A percentile compares a stretch with the other conserved stretches of the same genome.
Conservation (phyloP, 768 basidiomycete genomes). For the Daedalea quercina region DNA sequence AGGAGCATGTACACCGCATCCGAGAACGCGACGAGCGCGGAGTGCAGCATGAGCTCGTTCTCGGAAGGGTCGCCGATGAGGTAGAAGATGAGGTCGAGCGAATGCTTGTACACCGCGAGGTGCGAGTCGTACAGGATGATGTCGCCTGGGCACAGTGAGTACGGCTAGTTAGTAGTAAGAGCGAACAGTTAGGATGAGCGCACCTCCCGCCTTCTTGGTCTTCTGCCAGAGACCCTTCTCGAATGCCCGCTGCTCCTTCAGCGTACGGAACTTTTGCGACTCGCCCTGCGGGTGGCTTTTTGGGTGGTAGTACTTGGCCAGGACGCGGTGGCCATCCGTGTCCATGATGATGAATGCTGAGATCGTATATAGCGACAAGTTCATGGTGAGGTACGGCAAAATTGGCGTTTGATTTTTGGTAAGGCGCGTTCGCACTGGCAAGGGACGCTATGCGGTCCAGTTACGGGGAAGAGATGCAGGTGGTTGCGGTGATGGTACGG, state of each 20-base stretch:
- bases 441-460: no score
- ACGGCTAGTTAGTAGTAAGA: not conserved
- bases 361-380: conserved; percentile 84
- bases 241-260: conserved; percentile 93
- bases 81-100: conserved; percentile 93
- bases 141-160: conserved; percentile 53
- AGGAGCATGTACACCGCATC: conserved; percentile 85
- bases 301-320: conserved; percentile 93
- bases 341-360: conserved; percentile 89
- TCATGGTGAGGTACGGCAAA: conserved; percentile 43
- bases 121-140: conserved; percentile 89
- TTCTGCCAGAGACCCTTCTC: conserved; percentile 96
- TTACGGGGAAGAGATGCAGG: no score
- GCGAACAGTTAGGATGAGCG: not conserved
- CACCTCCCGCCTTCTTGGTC: conserved; percentile 91
- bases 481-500: no score
- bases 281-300: conserved; percentile 55
- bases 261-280: conserved; percentile 50
- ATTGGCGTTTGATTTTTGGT: no score
- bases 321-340: conserved; percentile 89
- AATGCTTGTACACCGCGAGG: conserved; percentile 90
- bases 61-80: conserved; percentile 81
- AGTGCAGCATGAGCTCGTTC: conserved; percentile 93
- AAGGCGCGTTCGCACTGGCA: no score
- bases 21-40: conserved; percentile 75